phyloP scores from a whole-genome alignment of 768 basidiomycete genomes.

The Cystofilobasidium capitatum region DNA sequence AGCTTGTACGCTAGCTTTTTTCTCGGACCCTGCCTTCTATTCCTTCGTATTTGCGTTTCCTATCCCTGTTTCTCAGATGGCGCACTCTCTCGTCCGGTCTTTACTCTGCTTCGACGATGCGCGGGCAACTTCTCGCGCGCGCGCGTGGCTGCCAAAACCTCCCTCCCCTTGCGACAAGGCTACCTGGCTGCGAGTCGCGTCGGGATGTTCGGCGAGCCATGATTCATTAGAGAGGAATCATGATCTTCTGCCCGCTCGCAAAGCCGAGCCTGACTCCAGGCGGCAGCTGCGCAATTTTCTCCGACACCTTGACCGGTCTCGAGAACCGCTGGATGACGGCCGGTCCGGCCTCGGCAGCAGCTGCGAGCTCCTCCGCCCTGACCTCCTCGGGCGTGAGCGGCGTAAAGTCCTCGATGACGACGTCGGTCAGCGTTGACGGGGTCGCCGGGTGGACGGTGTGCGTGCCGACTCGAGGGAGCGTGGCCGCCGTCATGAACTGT shows the following conservation, averaged over 20 bases:
- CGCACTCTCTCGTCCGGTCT: too few relatives aligned
- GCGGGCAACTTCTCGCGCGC: too few relatives aligned
- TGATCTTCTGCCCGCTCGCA: background rate
- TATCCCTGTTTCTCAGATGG: too few relatives aligned
- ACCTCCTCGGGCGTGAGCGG: constrained; percentile 14
- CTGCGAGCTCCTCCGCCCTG: background rate
- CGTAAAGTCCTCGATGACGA: constrained; percentile 1
- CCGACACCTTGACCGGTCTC: background rate
- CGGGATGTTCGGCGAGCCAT: background rate
- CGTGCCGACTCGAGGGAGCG: constrained; percentile 17
- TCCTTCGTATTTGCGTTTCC: too few relatives aligned
- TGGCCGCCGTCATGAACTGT: constrained; percentile 9
- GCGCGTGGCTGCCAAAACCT: too few relatives aligned
- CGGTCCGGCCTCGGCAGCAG: background rate
- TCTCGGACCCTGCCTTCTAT: too few relatives aligned
- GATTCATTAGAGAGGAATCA: background rate
- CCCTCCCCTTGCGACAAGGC: too few relatives aligned
- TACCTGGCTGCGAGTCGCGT: background rate
- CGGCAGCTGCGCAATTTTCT: background rate
- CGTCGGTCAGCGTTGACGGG: background rate
- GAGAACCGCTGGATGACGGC: background rate
- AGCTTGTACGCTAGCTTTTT: too few relatives aligned
- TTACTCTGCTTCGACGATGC: too few relatives aligned
- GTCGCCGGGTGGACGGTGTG: background rate
- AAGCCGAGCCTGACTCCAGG: background rate